A percentile compares a stretch with the other conserved stretches of the same genome.
phyloP scores from a whole-genome alignment of 768 basidiomycete genomes.

The Tricholomella constricta region DNA sequence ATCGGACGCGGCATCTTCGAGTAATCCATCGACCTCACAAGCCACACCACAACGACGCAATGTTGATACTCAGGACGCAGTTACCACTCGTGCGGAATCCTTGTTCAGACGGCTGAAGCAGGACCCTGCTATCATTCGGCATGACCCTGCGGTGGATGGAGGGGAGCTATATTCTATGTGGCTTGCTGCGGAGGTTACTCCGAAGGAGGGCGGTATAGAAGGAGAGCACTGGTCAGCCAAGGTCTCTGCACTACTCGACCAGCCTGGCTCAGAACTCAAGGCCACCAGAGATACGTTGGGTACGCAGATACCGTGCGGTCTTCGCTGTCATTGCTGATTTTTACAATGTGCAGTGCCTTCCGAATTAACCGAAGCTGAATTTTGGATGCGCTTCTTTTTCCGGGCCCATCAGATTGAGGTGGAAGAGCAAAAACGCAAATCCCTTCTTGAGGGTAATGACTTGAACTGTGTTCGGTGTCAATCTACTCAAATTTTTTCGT shows the following conservation, averaged over 20 bases:
- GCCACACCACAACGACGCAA: conserved; percentile 29
- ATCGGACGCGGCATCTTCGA: conserved; percentile 16
- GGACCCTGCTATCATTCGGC: conserved; percentile 73
- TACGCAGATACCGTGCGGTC: conserved; percentile 29
- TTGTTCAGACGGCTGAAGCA: conserved; percentile 71
- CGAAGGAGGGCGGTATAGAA: conserved; percentile 57
- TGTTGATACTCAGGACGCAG: conserved; percentile 49
- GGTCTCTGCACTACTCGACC: conserved; percentile 49
- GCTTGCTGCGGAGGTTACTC: conserved; percentile 52
- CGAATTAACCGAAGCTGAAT: conserved; percentile 59
- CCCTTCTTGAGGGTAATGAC: conserved; percentile 67
- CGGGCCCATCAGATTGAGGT: conserved; percentile 75
- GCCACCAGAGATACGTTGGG: conserved; percentile 60
- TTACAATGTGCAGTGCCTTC: conserved; percentile 60
- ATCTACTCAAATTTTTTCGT: neutral
- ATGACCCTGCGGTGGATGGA: conserved; percentile 72
- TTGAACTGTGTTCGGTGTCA: neutral
- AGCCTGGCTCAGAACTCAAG: conserved; percentile 56
- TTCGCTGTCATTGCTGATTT: neutral
- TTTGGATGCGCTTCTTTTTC: conserved; percentile 93
- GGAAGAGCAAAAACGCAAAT: conserved; percentile 81
- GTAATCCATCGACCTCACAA: neutral
- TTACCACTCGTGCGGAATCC: conserved; percentile 75
- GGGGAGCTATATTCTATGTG: conserved; percentile 60
- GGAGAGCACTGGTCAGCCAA: conserved; percentile 58